Conservation (phyloP, 192 early-diverging fungal genomes). For the Gorgonomyces haynaldii region DNA sequence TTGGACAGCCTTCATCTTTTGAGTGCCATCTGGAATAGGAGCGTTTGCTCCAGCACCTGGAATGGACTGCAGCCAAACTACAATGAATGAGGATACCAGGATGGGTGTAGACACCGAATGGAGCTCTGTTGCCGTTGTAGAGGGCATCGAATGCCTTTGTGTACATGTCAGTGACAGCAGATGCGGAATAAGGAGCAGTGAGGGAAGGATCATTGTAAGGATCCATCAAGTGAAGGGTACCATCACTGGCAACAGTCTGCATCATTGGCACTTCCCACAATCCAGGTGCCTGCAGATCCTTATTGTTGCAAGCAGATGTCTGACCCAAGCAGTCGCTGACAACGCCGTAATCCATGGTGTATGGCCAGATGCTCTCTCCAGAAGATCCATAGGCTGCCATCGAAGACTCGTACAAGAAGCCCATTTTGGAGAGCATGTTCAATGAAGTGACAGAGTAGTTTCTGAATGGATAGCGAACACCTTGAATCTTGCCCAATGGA, state of each 20-base stretch:
- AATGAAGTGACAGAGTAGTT: constrained; percentile 15
- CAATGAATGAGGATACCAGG: no score
- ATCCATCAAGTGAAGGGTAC: constrained; percentile 29
- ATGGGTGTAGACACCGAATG: constrained; percentile 26
- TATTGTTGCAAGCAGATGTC: constrained; percentile 7
- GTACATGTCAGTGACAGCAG: neutral
- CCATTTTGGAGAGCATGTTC: constrained; percentile 14
- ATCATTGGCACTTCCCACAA: constrained; percentile 27
- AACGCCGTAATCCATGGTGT: constrained; percentile 24
- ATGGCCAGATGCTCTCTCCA: constrained; percentile 20
- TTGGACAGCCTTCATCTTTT: constrained; percentile 20
- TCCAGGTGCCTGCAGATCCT: constrained; percentile 11
- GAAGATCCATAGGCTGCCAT: constrained; percentile 6
- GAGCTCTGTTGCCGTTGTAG: constrained; percentile 19
- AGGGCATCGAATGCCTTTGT: constrained; percentile 11
- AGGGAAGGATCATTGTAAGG: constrained; percentile 18
- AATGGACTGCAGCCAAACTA: no score
- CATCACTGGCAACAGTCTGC: neutral
- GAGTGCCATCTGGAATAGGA: constrained; percentile 11
- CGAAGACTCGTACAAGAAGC: constrained; percentile 19
- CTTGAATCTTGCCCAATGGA: constrained; percentile 16
- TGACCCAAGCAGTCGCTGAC: constrained; percentile 16
- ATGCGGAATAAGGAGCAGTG: neutral
- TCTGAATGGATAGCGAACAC: constrained; percentile 19
- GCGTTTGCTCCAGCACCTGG: constrained; percentile 7